Evolutionary conservation across 176 grass and related monocot species (phyloP).

Genomic region (Carex pumila): DNA sequence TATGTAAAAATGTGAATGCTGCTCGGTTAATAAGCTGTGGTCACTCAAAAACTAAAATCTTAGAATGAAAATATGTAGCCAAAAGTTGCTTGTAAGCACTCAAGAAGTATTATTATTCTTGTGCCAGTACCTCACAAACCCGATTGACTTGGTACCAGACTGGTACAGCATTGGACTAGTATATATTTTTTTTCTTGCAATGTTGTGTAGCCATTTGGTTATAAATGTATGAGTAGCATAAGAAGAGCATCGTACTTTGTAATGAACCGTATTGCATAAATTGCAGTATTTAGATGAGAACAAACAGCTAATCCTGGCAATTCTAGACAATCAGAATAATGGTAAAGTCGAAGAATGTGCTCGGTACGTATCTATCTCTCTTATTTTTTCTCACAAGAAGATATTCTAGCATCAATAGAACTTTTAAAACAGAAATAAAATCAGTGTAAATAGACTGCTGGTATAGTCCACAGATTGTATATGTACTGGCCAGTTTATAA

Average conservation of each 20-base stretch:
- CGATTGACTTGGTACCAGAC: background rate
- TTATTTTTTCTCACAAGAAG: background rate
- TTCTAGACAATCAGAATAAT: slow-evolving; percentile 97
- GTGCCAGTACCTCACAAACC: background rate
- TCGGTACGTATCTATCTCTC: slow-evolving; percentile 41
- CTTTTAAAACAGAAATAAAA: background rate
- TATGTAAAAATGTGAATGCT: background rate
- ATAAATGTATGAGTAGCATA: background rate
- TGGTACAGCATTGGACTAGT: background rate
- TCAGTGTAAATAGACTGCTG: background rate
- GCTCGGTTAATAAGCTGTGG: background rate
- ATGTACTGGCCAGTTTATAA: background rate
- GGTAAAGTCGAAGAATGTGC: slow-evolving; percentile 94
- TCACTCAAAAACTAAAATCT: background rate
- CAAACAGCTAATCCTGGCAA: slow-evolving; percentile 97
- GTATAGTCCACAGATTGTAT: background rate
- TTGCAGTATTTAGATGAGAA: slow-evolving; percentile 98
- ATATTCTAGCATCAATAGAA: background rate
- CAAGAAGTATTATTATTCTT: background rate
- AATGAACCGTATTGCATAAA: slow-evolving; percentile 17
- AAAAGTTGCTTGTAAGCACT: background rate
- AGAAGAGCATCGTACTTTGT: background rate
- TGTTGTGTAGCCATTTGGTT: background rate
- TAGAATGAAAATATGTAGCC: background rate
- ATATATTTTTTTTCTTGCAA: background rate